Base-by-base conservation (phyloP, 257 asterid genomes). In the Parsonsia alboflavescens region DNA sequence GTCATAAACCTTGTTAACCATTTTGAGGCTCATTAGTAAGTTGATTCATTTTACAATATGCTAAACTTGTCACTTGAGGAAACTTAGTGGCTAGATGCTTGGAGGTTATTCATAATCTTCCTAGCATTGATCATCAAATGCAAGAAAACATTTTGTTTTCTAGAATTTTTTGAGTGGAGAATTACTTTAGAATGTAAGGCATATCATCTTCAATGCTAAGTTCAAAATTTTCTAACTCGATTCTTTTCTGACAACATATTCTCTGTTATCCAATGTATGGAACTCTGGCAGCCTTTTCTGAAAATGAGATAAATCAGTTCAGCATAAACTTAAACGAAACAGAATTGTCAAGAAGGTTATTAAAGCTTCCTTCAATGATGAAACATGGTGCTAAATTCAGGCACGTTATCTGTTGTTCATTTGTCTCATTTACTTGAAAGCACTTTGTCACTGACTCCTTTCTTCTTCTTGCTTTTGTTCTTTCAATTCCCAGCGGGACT, bases 311-410 rank as follows among this genome's bases (percentile, higher is more conserved):
- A 75, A 84, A 90, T 76, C 86, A 82, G 77, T 70, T 85, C 54
- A 88, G 80, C 56, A 64, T 86, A 75, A 88, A 89, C 82, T 26
- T 79, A 75, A 92, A 85, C 70, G 94, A 84, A 73, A 75, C 62
- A 76, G 77, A 41, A 76, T 52, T 89, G 50, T 79, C 94, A 36
- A 85, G 81, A 63, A 83, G 89, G 84, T 75, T 92, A 76, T 79
- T 76, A 78, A 88, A 75, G 78, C 85, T 88, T 77, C 86, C 88
- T 46, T 86, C 97, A 71, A 58, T 81, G 71, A 44, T 83, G 76
- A 92, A 92, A 85, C 77, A 77, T 68, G 94, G 91, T 78, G 89
- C 88, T 78, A 85, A 77, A 77, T 92, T 90, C 93, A 92, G 97
- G 98, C 79, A 88, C 78, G 72, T 44, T 76, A 41, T 77, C 80